Conservation (phyloP, 176 grass and related monocot genomes). For the Rhynchospora breviuscula region DNA sequence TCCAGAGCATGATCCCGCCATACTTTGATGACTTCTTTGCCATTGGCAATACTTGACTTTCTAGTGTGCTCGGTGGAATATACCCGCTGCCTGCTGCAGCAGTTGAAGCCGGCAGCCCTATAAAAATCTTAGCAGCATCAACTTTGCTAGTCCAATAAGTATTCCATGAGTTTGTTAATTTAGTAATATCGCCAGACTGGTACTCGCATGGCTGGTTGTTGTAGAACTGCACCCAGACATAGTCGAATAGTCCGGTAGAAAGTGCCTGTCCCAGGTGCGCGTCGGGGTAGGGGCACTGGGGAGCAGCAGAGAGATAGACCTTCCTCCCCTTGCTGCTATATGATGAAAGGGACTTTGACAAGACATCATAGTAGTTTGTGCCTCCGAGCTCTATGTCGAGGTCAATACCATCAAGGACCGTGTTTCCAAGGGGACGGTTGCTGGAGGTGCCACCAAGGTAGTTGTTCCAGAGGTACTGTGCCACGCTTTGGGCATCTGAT, state of each 20-base stretch:
- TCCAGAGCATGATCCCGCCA: slow-evolving; percentile 54
- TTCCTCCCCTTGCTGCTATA: slow-evolving; percentile 28
- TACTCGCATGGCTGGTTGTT: slow-evolving; percentile 62
- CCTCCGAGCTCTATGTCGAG: slow-evolving; percentile 55
- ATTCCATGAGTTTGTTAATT: slow-evolving; percentile 37
- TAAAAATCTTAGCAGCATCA: slow-evolving; percentile 33
- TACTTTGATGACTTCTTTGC: slow-evolving; percentile 36
- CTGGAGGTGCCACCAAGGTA: slow-evolving; percentile 31
- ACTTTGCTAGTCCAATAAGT: slow-evolving; percentile 42
- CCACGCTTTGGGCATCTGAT: slow-evolving; percentile 33
- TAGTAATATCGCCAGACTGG: slow-evolving; percentile 9
- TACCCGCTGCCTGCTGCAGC: slow-evolving; percentile 42
- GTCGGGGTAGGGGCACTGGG: slow-evolving; percentile 56
- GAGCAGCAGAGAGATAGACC: slow-evolving; percentile 47
- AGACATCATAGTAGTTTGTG: slow-evolving; percentile 39
- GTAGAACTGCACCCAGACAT: slow-evolving; percentile 82
- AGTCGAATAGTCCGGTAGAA: slow-evolving; percentile 47
- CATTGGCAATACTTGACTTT: slow-evolving; percentile 36
- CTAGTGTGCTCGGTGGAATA: slow-evolving; percentile 35
- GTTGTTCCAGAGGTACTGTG: slow-evolving; percentile 54
- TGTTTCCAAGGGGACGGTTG: slow-evolving; percentile 39
- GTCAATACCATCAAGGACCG: slow-evolving; percentile 53
- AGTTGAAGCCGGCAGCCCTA: slow-evolving; percentile 44
- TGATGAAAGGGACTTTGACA: slow-evolving; percentile 39
- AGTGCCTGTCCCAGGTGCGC: slow-evolving; percentile 40